Evolutionary conservation across 805 yeast species (phyloP), one percentile per base, ranked within the genome.

Genomic region (Lipomyces sp.): DNA sequence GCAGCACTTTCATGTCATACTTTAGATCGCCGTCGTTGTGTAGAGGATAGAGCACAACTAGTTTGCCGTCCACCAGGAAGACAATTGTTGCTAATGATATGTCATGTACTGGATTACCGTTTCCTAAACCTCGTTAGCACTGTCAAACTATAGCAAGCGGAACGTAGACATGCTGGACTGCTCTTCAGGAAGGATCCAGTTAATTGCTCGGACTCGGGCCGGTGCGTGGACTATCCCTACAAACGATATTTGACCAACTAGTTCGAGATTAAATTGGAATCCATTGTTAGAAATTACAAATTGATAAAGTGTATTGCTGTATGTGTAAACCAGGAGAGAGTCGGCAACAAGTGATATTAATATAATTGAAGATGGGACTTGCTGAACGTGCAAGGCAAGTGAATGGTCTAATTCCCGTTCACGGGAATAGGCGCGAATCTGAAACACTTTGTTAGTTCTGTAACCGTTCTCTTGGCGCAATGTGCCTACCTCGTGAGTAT

Each of bases 371-470:
- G 78, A 67, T 0, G 75, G 75, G 4, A 81, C 69, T 32, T 67
- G 72, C n/a, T 72, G 72, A 0, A 69, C 64, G 30, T 73, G 75
- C 1, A 79, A 60, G 4, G 77, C 73, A 59, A 77, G 76, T 55
- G 75, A 73, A 37, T 76, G 74, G 32, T 75, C 75, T 13, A 75
- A 68, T 8, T 77, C 78, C 33, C 61, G 56, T 13, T 78, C 81
- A 0, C 82, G 75, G 0, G 80, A 77, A 62, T 75, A 81, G 58
- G 80, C 72, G 18, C 78, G 74, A 5, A 80, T 66, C 70, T 79
- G 18, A 72, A 66, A 2, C 7, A 24, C 6, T n/a, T 51, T 39
- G 37, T 48, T 42, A 45, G 64, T 8, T 2, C 32, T 39, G 8
- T 24, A 7, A 29, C 51, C 18, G 45, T 18, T 4, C 7, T 0